These are phyloP conservation scores for Leptosphaerulina australis DNA, from an alignment of 2,329 filamentous ascomycete genomes.

Conservation along the genomic window DNA sequence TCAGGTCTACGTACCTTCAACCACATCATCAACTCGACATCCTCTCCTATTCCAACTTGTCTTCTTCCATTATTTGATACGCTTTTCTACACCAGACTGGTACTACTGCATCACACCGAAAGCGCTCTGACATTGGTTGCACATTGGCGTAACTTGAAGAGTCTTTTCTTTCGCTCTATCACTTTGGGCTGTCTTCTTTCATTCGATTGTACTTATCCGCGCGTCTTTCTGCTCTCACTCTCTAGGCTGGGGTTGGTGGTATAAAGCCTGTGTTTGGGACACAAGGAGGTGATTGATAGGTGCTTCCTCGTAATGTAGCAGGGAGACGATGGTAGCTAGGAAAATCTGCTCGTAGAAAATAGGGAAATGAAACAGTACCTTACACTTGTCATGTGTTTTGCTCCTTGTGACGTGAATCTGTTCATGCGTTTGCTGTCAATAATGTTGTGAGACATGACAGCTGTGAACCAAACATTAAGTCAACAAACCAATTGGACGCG, in stretches of 20 bases:
- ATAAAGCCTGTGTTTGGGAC: constrained; percentile 28
- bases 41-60: constrained; percentile 29
- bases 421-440: constrained; percentile 7
- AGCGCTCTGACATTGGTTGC: constrained; percentile 9
- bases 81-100: constrained; percentile 28
- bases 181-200: constrained; percentile 18
- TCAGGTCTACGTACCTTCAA: constrained; percentile 40
- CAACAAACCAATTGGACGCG: constrained; percentile 10
- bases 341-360: constrained; percentile 30
- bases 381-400: constrained; percentile 5
- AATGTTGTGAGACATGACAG: constrained; percentile 11
- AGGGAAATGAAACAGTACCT: constrained; percentile 34
- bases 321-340: constrained; percentile 31
- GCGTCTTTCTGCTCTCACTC: constrained; percentile 36
- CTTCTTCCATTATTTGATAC: constrained; percentile 26
- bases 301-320: constrained; percentile 36
- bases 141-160: constrained; percentile 10
- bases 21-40: constrained; percentile 28
- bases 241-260: constrained; percentile 30
- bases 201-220: constrained; percentile 24
- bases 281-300: constrained; percentile 28
- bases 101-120: constrained; percentile 12
- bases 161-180: constrained; percentile 12
- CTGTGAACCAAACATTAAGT: constrained; percentile 2
- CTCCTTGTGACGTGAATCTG: not conserved